A percentile compares a stretch with the other conserved stretches of the same genome.
phyloP scores from a whole-genome alignment of 2,329 filamentous ascomycete species.

The Moelleriella libera region DNA sequence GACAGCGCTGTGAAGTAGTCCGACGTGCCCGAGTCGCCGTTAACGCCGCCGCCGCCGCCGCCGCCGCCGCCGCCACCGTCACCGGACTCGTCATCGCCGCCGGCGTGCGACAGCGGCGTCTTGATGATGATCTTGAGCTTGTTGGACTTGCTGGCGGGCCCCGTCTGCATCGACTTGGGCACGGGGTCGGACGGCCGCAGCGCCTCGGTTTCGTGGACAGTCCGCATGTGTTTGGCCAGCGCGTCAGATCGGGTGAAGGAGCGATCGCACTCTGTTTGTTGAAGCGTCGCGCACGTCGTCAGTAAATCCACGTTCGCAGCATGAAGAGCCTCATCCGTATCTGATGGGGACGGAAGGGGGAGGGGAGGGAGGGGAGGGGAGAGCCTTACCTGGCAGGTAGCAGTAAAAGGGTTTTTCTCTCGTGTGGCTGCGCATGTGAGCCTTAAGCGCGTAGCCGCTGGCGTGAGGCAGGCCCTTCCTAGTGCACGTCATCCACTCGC shows the following conservation, averaged over 20 bases:
- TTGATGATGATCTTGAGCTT: constrained; percentile 52
- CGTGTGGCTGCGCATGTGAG: constrained; percentile 95
- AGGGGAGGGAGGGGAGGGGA: not conserved
- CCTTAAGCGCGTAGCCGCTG: constrained; percentile 88
- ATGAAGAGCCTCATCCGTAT: not conserved
- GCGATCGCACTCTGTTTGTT: constrained; percentile 71
- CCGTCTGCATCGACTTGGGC: constrained; percentile 50
- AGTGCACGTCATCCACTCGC: constrained; percentile 85
- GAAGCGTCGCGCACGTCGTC: no score
- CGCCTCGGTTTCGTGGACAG: constrained; percentile 93
- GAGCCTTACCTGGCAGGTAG: constrained; percentile 66
- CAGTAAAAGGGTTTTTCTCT: constrained; percentile 98
- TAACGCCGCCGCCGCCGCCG: constrained; percentile 24
- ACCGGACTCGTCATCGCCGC: constrained; percentile 38
- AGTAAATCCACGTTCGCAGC: no score
- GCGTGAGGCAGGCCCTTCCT: constrained; percentile 85
- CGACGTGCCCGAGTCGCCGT: constrained; percentile 39
- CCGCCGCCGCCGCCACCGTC: constrained; percentile 33
- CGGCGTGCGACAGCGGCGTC: constrained; percentile 40
- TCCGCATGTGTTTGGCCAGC: constrained; percentile 95
- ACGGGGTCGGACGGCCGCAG: constrained; percentile 67
- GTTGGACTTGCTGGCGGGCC: constrained; percentile 27
- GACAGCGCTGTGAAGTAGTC: constrained; percentile 43
- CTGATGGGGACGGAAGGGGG: not conserved
- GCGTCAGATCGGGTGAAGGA: constrained; percentile 94